Conservation (phyloP, 306 rosid species). For the apple (Malus domestica) region ASM211411v1 NC_041800.1:20520733-20521232, state of each 20-base stretch:
- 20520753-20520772: background rate
- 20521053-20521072: background rate
- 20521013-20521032: background rate
- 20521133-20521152: constrained; percentile 8
- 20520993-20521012: background rate
- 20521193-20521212: constrained; percentile 20
- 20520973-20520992: background rate
- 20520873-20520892: background rate
- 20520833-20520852: constrained; percentile 5
- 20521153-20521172: background rate
- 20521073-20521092: background rate
- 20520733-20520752: constrained; percentile 15
- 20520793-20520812: background rate
- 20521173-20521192: constrained; percentile 34
- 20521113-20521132: constrained; percentile 1
- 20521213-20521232: constrained; percentile 31
- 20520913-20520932: background rate
- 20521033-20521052: background rate
- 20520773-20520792: background rate
- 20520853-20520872: background rate
- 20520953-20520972: background rate
- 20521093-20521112: background rate
- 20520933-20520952: constrained; percentile 4
- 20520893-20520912: background rate
- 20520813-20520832: background rate